phyloP scores from a whole-genome alignment of 108 stramenopile species.

The Conticribra weissflogii region DNA sequence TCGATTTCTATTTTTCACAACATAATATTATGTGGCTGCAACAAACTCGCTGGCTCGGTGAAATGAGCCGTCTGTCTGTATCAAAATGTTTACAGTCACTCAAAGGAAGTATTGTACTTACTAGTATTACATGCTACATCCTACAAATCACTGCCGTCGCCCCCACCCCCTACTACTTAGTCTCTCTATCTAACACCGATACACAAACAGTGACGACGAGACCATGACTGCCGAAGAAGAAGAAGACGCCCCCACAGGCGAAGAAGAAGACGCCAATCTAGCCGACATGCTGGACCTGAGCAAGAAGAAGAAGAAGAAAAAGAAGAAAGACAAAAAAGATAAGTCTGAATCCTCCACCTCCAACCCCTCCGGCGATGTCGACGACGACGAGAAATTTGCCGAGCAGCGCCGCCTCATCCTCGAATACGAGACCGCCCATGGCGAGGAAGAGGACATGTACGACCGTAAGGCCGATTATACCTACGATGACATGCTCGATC shows the following conservation, averaged over 20 bases:
- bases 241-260: background rate
- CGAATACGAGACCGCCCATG: constrained; percentile 64
- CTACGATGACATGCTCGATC: constrained; percentile 89
- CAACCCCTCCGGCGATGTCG: constrained; percentile 21
- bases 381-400: constrained; percentile 50
- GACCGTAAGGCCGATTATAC: constrained; percentile 89
- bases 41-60: too few species aligned
- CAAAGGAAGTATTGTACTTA: too few species aligned
- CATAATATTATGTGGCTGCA: too few species aligned
- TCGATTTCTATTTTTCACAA: too few species aligned
- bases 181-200: background rate
- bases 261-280: constrained; percentile 83
- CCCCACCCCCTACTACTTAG: background rate
- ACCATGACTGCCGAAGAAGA: constrained; percentile 42
- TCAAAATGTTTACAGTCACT: too few species aligned
- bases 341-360: constrained; percentile 17
- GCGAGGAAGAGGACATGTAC: constrained; percentile 74
- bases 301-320: constrained; percentile 93
- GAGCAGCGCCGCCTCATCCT: constrained; percentile 68
- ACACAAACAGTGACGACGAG: background rate
- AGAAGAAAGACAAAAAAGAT: constrained; percentile 77
- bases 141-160: too few species aligned
- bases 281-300: constrained; percentile 88
- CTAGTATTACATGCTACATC: too few species aligned
- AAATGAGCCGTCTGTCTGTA: too few species aligned